Conservation (phyloP, 352 stramenopile species). For the Globisporangium polare region DNA sequence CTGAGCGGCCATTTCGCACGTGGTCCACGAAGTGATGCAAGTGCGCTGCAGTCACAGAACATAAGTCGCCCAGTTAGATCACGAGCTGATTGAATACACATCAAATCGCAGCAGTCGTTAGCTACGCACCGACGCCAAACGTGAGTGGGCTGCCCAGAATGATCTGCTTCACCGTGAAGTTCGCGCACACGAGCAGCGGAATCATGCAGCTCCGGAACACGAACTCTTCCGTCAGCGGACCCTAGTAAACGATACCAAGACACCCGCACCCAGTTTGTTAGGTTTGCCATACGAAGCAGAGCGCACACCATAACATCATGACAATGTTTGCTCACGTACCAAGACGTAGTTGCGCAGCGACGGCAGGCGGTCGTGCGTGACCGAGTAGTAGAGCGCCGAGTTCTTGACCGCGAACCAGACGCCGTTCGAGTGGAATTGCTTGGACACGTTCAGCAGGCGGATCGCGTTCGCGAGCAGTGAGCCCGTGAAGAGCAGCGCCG, state of each 20-base stretch:
- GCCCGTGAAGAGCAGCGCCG: slow-evolving; percentile 72
- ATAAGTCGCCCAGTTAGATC: background rate
- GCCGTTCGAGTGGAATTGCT: slow-evolving; percentile 69
- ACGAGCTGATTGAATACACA: background rate
- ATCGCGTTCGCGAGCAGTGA: slow-evolving; percentile 71
- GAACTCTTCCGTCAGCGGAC: slow-evolving; percentile 93
- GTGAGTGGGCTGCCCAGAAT: slow-evolving; percentile 88
- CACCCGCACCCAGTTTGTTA: slow-evolving; percentile 3
- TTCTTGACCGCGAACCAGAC: slow-evolving; percentile 82
- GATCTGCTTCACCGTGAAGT: slow-evolving; percentile 81
- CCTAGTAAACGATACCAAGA: slow-evolving; percentile 35
- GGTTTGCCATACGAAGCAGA: background rate
- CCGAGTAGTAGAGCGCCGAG: slow-evolving; percentile 72
- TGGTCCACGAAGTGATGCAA: slow-evolving; percentile 87
- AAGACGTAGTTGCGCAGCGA: slow-evolving; percentile 82
- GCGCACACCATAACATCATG: background rate
- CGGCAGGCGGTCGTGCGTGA: slow-evolving; percentile 66
- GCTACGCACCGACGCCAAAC: slow-evolving; percentile 90
- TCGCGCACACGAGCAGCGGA: slow-evolving; percentile 79
- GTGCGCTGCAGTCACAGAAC: slow-evolving; percentile 46
- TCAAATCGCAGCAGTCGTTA: background rate
- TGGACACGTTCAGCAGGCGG: slow-evolving; percentile 70
- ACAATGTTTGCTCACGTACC: slow-evolving; percentile 27
- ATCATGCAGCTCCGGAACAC: slow-evolving; percentile 95
- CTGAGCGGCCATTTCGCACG: slow-evolving; percentile 58